Percentiles rank a stretch among this genome's conserved stretches.
These are phyloP conservation scores for Akanthomyces dipterigenus DNA, from an alignment of 2,329 filamentous ascomycete species.

Conservation along the genomic window DNA sequence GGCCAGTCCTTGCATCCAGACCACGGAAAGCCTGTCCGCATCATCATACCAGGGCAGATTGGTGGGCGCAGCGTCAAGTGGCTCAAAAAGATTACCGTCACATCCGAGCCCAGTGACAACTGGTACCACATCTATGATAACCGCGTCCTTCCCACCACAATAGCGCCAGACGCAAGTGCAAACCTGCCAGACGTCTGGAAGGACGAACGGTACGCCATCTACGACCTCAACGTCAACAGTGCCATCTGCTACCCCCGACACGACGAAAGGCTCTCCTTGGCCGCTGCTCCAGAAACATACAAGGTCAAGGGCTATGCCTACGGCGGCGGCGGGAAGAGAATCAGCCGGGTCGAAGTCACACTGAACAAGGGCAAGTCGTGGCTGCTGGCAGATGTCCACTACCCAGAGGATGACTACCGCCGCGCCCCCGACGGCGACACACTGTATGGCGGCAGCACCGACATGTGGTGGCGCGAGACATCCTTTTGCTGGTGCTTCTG, in stretches of 20 bases:
- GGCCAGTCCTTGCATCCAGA: slow-evolving; percentile 73
- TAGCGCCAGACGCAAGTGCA: slow-evolving; percentile 73
- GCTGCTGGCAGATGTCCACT: slow-evolving; percentile 69
- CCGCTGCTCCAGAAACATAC: slow-evolving; percentile 43
- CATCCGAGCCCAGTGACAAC: slow-evolving; percentile 73
- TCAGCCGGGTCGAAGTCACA: slow-evolving; percentile 77
- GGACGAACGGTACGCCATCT: slow-evolving; percentile 88
- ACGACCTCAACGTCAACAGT: slow-evolving; percentile 84
- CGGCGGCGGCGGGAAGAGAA: slow-evolving; percentile 73
- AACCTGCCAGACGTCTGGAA: slow-evolving; percentile 72
- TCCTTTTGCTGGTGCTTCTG: slow-evolving; percentile 94
- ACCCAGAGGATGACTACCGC: slow-evolving; percentile 81
- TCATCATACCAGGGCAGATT: slow-evolving; percentile 84
- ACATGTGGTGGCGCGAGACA: slow-evolving; percentile 74
- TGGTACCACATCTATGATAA: slow-evolving; percentile 98
- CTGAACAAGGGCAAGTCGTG: slow-evolving; percentile 77
- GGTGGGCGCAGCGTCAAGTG: slow-evolving; percentile 91
- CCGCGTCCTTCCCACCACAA: slow-evolving; percentile 77
- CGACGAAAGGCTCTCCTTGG: slow-evolving; percentile 56
- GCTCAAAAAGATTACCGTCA: slow-evolving; percentile 75
- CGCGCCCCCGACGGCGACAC: slow-evolving; percentile 47
- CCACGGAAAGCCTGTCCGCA: slow-evolving; percentile 76
- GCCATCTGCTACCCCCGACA: slow-evolving; percentile 76
- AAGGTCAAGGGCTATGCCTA: slow-evolving; percentile 78
- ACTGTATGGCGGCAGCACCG: slow-evolving; percentile 71